Evolutionary conservation across 2,329 filamentous ascomycete genomes (phyloP).

Genomic region (Intubia oerlemansii): DNA sequence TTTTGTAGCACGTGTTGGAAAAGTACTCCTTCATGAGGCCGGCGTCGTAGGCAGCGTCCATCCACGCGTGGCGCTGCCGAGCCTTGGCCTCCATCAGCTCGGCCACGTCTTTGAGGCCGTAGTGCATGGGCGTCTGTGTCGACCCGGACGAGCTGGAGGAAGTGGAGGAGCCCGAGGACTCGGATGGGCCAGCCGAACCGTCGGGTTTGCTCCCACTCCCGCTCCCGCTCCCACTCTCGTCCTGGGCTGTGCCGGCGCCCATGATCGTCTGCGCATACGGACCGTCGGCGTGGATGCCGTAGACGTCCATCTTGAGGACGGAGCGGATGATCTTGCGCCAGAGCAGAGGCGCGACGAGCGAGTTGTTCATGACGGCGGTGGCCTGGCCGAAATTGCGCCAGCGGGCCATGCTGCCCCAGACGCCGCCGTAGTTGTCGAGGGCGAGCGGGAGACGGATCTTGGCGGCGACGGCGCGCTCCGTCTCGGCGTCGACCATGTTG

Average conservation of each 20-base stretch:
- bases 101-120: slow-evolving; percentile 33
- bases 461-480: slow-evolving; percentile 20
- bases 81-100: slow-evolving; percentile 28
- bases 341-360: slow-evolving; percentile 25
- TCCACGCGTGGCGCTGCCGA: slow-evolving; percentile 22
- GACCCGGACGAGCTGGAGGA: too few relatives aligned
- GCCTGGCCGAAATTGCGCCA: slow-evolving; percentile 11
- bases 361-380: slow-evolving; percentile 16
- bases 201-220: too few relatives aligned
- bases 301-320: slow-evolving; percentile 33
- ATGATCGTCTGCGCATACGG: background rate
- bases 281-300: slow-evolving; percentile 22
- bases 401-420: slow-evolving; percentile 19
- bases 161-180: too few relatives aligned
- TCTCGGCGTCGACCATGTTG: slow-evolving; percentile 29
- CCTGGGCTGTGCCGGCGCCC: too few relatives aligned
- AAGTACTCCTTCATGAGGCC: slow-evolving; percentile 12
- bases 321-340: slow-evolving; percentile 33
- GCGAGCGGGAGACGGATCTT: slow-evolving; percentile 21
- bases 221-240: too few relatives aligned
- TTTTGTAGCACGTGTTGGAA: slow-evolving; percentile 11
- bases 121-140: slow-evolving; percentile 13
- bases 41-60: slow-evolving; percentile 23
- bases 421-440: slow-evolving; percentile 24
- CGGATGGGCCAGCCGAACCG: background rate